Percentiles rank a stretch among this genome's conserved stretches.
phyloP scores from a whole-genome alignment of 2,329 filamentous ascomycete genomes.

The Calonectria pauciramosa region DNA sequence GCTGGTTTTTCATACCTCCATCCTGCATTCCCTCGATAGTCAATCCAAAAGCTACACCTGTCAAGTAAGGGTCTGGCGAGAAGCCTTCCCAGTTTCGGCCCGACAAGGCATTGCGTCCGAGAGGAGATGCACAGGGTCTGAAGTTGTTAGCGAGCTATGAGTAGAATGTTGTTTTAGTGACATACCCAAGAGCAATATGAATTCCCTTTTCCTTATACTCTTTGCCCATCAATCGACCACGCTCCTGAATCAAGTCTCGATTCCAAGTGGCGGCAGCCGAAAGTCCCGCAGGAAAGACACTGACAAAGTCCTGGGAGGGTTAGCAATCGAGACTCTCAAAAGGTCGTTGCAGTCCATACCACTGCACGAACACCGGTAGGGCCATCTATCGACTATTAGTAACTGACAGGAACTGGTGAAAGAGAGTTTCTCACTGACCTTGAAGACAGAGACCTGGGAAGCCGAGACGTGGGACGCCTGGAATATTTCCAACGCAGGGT shows the following conservation, averaged over 20 bases:
- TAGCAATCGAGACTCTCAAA: neutral
- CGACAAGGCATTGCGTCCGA: neutral
- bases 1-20: neutral
- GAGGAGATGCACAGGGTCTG: neutral
- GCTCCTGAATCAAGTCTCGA: neutral
- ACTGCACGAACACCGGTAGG: neutral
- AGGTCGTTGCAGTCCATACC: neutral
- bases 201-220: slow-evolving; percentile 4
- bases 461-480: neutral
- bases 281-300: neutral
- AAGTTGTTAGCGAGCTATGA: neutral
- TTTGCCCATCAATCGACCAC: neutral
- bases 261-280: slow-evolving; percentile 3
- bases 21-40: slow-evolving; percentile 1
- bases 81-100: slow-evolving; percentile 18
- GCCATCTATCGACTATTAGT: neutral
- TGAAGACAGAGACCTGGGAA: slow-evolving; percentile 7
- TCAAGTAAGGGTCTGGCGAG: slow-evolving; percentile 9
- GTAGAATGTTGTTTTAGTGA: neutral
- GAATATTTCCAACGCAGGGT: slow-evolving; percentile 1
- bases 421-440: neutral
- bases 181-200: slow-evolving; percentile 4
- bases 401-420: neutral
- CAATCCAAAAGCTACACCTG: neutral
- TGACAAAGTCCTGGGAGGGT: neutral